Conservation (phyloP, 495 filamentous ascomycete species). For the Neurospora cerealis region DNA sequence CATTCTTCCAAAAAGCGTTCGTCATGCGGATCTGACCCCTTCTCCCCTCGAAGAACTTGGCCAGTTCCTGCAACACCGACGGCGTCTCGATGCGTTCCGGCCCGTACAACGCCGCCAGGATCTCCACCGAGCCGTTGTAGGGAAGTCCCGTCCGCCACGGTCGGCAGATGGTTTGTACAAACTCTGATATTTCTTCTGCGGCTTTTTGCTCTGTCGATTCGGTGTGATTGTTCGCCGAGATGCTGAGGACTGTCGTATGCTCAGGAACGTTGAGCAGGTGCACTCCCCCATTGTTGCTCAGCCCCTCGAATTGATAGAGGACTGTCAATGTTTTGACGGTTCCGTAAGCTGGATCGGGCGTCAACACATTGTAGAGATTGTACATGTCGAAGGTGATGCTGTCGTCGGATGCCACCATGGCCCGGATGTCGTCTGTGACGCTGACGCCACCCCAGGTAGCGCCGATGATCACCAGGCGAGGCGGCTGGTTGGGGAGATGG, state of each 20-base stretch:
- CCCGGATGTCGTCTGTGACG: slow-evolving; percentile 8
- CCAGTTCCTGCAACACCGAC: slow-evolving; percentile 13
- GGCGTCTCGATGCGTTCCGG: slow-evolving; percentile 12
- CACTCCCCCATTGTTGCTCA: not conserved
- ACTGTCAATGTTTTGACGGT: slow-evolving; percentile 11
- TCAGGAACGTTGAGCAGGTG: slow-evolving; percentile 6
- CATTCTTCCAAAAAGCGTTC: slow-evolving; percentile 14
- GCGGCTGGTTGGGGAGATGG: not conserved
- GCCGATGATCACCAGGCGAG: slow-evolving; percentile 13
- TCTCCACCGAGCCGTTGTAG: slow-evolving; percentile 8
- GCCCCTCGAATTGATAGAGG: slow-evolving; percentile 14
- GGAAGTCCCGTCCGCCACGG: slow-evolving; percentile 6
- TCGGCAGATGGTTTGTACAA: not conserved
- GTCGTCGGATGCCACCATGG: slow-evolving; percentile 8
- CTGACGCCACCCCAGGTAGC: slow-evolving; percentile 21
- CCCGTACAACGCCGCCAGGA: slow-evolving; percentile 17
- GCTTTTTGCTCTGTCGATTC: not conserved
- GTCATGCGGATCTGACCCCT: slow-evolving; percentile 18
- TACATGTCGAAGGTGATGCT: slow-evolving; percentile 12
- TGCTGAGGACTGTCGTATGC: not conserved
- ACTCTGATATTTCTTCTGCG: not conserved
- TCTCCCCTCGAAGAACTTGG: slow-evolving; percentile 12
- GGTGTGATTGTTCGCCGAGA: not conserved
- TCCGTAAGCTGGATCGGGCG: slow-evolving; percentile 14
- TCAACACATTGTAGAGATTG: slow-evolving; percentile 7